Evolutionary conservation across 768 basidiomycete genomes (phyloP).

Genomic region (Calocera viscosa): DNA sequence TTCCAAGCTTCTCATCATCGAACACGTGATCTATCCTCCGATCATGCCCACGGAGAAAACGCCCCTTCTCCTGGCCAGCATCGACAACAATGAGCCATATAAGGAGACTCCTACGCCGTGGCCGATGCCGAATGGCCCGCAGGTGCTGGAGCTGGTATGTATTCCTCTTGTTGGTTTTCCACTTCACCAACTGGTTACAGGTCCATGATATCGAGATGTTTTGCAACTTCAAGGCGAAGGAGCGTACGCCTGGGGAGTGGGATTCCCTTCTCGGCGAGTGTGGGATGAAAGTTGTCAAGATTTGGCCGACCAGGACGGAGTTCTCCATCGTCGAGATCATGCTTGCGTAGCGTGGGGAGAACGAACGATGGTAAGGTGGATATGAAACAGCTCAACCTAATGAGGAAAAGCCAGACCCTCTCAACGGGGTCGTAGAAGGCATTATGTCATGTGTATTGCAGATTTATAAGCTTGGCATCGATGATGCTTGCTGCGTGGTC

Average conservation of each 20-base stretch:
- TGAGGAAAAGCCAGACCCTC: background rate
- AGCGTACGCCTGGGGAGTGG: slow-evolving; percentile 33
- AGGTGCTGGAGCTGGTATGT: background rate
- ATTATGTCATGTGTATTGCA: background rate
- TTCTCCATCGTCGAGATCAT: slow-evolving; percentile 4
- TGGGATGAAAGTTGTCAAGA: slow-evolving; percentile 30
- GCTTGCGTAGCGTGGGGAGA: background rate
- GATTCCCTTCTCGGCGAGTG: slow-evolving; percentile 15
- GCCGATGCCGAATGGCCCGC: background rate
- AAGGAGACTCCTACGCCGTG: background rate
- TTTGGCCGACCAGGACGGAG: slow-evolving; percentile 22
- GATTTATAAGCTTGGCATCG: background rate
- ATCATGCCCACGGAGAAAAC: slow-evolving; percentile 26
- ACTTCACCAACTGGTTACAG: slow-evolving; percentile 39
- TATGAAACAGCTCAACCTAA: slow-evolving; percentile 1
- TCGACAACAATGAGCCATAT: slow-evolving; percentile 1
- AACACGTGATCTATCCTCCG: slow-evolving; percentile 13
- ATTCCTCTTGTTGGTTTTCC: slow-evolving; percentile 32
- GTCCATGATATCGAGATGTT: slow-evolving; percentile 40
- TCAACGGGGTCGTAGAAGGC: background rate
- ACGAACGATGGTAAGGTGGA: background rate
- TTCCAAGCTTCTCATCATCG: slow-evolving; percentile 32
- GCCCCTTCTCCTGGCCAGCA: slow-evolving; percentile 28
- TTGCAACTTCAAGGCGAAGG: slow-evolving; percentile 32
- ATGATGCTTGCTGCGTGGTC: background rate